Conservation (phyloP, 192 early-diverging fungal genomes). For the Coemansia sp. region DNA sequence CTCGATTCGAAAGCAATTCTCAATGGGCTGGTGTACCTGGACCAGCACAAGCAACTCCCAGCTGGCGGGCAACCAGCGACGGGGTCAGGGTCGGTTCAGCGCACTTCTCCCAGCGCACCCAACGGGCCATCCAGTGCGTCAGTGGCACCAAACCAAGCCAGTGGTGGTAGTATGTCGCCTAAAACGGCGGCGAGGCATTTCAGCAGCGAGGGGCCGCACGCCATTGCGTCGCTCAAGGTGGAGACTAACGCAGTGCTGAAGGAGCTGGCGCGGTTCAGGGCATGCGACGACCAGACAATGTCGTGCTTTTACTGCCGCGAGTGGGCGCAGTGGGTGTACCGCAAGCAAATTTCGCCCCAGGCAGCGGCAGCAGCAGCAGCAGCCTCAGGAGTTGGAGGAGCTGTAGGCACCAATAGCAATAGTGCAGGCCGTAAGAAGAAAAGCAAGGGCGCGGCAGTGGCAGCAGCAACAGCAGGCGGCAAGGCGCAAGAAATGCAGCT, state of each 20-base stretch:
- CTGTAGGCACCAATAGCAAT: not conserved
- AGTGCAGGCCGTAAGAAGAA: conserved; percentile 32
- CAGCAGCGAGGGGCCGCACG: conserved; percentile 25
- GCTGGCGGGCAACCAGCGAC: not conserved
- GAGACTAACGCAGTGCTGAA: conserved; percentile 63
- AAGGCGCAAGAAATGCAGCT: conserved; percentile 11
- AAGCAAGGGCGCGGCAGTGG: not conserved
- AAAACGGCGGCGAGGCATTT: conserved; percentile 19
- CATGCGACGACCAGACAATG: conserved; percentile 66
- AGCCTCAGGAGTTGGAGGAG: not conserved
- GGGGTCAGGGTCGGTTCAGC: not conserved
- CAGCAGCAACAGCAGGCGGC: not conserved
- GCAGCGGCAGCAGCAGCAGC: not conserved
- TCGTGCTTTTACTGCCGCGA: conserved; percentile 75
- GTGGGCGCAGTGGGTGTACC: conserved; percentile 76
- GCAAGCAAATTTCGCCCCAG: conserved; percentile 55
- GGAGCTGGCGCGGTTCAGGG: conserved; percentile 65
- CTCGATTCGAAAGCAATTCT: conserved; percentile 54
- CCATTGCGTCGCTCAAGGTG: conserved; percentile 60
- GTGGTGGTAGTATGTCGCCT: conserved; percentile 14
- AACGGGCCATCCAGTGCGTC: too few relatives aligned
- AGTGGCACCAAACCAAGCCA: too few relatives aligned
- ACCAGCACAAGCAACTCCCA: conserved; percentile 44
- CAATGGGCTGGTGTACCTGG: conserved; percentile 44
- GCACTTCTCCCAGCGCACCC: conserved; percentile 12